These are phyloP conservation scores for Agapanthus africanus DNA, from an alignment of 106 monocot species.

Conservation along the genomic window DNA sequence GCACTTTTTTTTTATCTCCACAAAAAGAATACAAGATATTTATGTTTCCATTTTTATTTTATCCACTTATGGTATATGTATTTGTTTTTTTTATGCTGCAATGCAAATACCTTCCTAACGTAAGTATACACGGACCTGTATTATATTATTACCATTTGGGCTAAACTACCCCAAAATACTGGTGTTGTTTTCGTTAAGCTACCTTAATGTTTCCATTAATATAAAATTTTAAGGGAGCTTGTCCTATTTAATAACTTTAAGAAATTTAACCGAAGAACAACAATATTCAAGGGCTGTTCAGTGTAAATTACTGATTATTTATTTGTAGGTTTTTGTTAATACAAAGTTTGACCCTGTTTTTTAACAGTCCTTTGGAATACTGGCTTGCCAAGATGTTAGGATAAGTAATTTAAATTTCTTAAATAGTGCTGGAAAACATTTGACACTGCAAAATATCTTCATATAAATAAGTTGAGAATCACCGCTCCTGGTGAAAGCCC, in stretches of 20 bases:
- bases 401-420: neutral
- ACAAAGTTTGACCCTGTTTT: neutral
- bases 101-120: conserved; percentile 7
- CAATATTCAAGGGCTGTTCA: too few species aligned
- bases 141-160: too few species aligned
- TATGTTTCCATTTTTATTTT: neutral
- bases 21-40: neutral
- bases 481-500: conserved; percentile 7
- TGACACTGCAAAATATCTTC: neutral
- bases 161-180: too few species aligned
- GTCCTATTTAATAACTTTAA: too few species aligned
- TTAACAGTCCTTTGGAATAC: conserved; percentile 1
- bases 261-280: too few species aligned
- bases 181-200: neutral
- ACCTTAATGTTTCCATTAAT: neutral
- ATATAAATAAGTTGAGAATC: neutral
- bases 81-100: neutral
- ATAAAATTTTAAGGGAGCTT: neutral
- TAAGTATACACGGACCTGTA: too few species aligned
- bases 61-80: neutral
- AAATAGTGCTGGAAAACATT: conserved; percentile 3
- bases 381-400: conserved; percentile 5
- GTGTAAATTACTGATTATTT: too few species aligned
- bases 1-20: neutral
- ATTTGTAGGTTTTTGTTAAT: neutral